Conservation (phyloP, 441 rosid species). For the Populus tomentosa region DNA sequence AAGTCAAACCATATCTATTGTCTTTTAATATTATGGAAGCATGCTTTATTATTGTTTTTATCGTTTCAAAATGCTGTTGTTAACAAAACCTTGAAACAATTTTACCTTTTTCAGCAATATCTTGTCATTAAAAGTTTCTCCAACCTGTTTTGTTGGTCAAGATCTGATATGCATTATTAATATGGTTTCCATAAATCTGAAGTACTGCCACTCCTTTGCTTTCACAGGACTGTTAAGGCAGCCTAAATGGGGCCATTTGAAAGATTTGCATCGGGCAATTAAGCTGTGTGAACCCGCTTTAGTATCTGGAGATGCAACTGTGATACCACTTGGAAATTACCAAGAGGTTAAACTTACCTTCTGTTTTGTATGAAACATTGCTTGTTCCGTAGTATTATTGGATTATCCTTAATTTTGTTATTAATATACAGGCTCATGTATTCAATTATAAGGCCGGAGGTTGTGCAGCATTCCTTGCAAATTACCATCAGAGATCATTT, state of each 20-base stretch:
- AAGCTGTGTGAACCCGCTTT: conserved; percentile 87
- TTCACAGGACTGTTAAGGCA: conserved; percentile 69
- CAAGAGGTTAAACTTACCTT: conserved; percentile 57
- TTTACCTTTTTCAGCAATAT: background rate
- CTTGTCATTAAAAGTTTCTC: background rate
- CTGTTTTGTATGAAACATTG: conserved; percentile 2
- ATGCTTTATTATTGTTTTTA: background rate
- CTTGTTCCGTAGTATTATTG: background rate
- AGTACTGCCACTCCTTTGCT: conserved; percentile 6
- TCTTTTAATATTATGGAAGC: background rate
- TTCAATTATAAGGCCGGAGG: conserved; percentile 71
- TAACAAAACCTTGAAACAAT: background rate
- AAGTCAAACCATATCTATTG: background rate
- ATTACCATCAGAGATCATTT: conserved; percentile 54
- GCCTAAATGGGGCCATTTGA: conserved; percentile 98
- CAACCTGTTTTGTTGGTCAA: background rate
- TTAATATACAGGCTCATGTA: conserved; percentile 65
- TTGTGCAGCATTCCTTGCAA: conserved; percentile 95
- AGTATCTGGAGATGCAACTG: conserved; percentile 57
- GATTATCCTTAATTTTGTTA: background rate
- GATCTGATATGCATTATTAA: background rate
- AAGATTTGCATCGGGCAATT: conserved; percentile 90
- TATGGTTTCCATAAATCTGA: conserved; percentile 4
- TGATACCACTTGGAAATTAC: conserved; percentile 70
- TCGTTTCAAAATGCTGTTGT: background rate